phyloP scores from a whole-genome alignment of 2,329 filamentous ascomycete genomes.

The Aspergillus luchuensis region DNA sequence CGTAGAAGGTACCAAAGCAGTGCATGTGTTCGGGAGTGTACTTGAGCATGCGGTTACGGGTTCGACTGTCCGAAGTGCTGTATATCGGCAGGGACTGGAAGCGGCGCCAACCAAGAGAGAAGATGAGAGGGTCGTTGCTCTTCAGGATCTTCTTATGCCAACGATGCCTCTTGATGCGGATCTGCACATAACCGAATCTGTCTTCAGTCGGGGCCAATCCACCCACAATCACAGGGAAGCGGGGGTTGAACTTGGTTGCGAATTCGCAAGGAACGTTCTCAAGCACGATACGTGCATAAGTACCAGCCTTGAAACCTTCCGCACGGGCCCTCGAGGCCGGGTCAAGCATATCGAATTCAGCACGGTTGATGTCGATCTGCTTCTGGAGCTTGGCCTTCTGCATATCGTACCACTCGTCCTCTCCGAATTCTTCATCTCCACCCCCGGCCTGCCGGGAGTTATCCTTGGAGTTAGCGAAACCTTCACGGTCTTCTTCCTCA shows the following conservation, averaged over 20 bases:
- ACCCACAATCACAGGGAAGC: slow-evolving; percentile 82
- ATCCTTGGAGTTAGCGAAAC: slow-evolving; percentile 82
- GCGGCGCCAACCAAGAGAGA: slow-evolving; percentile 92
- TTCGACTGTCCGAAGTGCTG: slow-evolving; percentile 90
- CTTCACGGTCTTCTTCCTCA: slow-evolving; percentile 97
- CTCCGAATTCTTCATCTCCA: slow-evolving; percentile 74
- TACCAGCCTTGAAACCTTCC: slow-evolving; percentile 88
- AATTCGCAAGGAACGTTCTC: slow-evolving; percentile 92
- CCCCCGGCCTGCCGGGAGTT: slow-evolving; percentile 71
- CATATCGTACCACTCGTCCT: slow-evolving; percentile 98
- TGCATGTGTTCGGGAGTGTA: slow-evolving; percentile 99
- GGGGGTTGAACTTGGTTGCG: slow-evolving; percentile 75
- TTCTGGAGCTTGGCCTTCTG: slow-evolving; percentile 95
- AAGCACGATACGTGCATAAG: slow-evolving; percentile 88
- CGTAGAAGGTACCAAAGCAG: slow-evolving; percentile 95
- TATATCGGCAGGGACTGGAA: slow-evolving; percentile 94
- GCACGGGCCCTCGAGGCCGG: slow-evolving; percentile 78
- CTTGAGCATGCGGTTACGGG: slow-evolving; percentile 95
- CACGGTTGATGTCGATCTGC: slow-evolving; percentile 93
- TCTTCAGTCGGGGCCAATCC: slow-evolving; percentile 94
- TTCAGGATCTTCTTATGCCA: slow-evolving; percentile 99
- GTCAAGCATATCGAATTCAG: slow-evolving; percentile 87
- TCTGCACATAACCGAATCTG: slow-evolving; percentile 91
- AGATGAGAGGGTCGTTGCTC: slow-evolving; percentile 95
- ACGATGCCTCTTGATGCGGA: slow-evolving; percentile 93